phyloP scores from a whole-genome alignment of 495 filamentous ascomycete genomes.

The Hyaloscypha finlandica region DNA sequence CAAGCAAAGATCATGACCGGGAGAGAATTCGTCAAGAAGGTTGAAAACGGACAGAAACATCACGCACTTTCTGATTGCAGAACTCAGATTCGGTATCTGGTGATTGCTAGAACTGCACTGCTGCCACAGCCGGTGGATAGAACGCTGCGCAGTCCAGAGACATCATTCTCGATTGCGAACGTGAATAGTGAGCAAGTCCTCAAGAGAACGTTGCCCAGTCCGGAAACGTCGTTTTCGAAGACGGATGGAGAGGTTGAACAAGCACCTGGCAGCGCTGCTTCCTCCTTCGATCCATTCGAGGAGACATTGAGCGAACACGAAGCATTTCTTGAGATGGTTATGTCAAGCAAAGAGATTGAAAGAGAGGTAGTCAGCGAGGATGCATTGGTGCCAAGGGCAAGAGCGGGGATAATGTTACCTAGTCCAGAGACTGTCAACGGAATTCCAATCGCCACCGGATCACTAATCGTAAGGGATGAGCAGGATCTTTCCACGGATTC shows the following conservation, averaged over 20 bases:
- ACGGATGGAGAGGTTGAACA: not conserved
- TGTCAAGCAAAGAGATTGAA: too few species aligned
- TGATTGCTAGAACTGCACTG: conserved; percentile 10
- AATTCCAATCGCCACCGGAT: too few species aligned
- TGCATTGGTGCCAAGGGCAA: too few species aligned
- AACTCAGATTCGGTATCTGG: conserved; percentile 17
- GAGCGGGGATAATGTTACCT: not conserved
- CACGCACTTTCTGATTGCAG: conserved; percentile 15
- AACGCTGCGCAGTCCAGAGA: not conserved
- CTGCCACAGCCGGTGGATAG: not conserved
- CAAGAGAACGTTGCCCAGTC: not conserved
- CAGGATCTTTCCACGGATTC: too few species aligned
- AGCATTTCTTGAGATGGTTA: too few species aligned
- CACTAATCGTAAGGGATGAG: too few species aligned
- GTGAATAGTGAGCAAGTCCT: not conserved
- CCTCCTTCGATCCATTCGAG: not conserved
- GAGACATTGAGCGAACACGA: too few species aligned
- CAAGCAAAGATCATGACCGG: conserved; percentile 6
- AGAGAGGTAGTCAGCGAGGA: too few species aligned
- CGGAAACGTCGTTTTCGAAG: not conserved
- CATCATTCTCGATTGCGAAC: not conserved
- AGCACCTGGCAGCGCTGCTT: not conserved
- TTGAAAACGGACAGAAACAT: conserved; percentile 12
- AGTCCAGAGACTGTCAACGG: not conserved
- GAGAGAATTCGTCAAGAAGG: conserved; percentile 6